phyloP scores from a whole-genome alignment of 805 yeast species.

The Zygosaccharomyces rouxii region DNA sequence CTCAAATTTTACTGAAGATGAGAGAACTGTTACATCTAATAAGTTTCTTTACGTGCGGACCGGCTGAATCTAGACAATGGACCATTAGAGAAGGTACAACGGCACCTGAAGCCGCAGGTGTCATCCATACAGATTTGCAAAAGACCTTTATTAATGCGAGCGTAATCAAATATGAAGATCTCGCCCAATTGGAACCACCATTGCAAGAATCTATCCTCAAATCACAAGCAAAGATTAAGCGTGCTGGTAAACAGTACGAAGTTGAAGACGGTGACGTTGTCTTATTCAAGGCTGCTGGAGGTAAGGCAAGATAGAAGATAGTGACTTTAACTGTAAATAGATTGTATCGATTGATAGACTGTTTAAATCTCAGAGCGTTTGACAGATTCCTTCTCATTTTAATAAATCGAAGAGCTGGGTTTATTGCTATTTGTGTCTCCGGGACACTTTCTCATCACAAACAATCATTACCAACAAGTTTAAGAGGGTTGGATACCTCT shows the following conservation, averaged over 20 bases:
- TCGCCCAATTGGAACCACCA: conserved; percentile 30
- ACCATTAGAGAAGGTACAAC: conserved; percentile 67
- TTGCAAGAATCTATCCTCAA: conserved; percentile 26
- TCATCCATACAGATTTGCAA: conserved; percentile 80
- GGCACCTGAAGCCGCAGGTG: conserved; percentile 89
- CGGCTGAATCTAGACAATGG: conserved; percentile 85
- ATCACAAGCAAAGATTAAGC: conserved; percentile 27
- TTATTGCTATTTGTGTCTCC: conserved; percentile 36
- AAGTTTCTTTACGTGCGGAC: conserved; percentile 85
- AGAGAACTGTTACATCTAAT: conserved; percentile 64
- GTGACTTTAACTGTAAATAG: conserved; percentile 9
- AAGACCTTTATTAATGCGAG: conserved; percentile 77
- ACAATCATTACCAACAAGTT: conserved; percentile 17
- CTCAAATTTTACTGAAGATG: conserved; percentile 61
- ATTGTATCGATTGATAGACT: background rate
- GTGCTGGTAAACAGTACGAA: conserved; percentile 66
- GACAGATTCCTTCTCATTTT: conserved; percentile 35
- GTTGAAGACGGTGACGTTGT: conserved; percentile 84
- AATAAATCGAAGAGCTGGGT: conserved; percentile 41
- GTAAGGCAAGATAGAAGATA: conserved; percentile 39
- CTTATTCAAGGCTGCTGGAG: conserved; percentile 67
- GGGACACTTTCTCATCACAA: conserved; percentile 39
- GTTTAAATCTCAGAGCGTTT: conserved; percentile 35
- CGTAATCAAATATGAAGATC: conserved; percentile 63
- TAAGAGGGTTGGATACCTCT: background rate